A percentile compares a stretch with the other conserved stretches of the same genome.
These are phyloP conservation scores for Xylaria sp. DNA, from an alignment of 2,329 filamentous ascomycete genomes.

Conservation along the genomic window DNA sequence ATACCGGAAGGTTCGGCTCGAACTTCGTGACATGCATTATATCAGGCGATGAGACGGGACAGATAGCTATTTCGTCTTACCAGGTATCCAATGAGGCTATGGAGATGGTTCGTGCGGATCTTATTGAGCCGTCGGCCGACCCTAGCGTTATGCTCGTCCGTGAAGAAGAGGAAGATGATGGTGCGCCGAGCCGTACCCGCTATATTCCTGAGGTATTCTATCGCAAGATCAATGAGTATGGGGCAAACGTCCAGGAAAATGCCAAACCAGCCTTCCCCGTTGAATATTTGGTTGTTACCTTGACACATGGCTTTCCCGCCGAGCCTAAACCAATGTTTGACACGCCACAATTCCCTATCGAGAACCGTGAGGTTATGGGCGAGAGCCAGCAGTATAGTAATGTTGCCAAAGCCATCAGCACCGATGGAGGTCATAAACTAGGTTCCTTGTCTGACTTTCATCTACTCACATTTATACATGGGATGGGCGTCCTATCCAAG, in stretches of 20 bases:
- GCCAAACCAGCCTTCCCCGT: constrained; percentile 96
- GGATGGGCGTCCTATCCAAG: constrained; percentile 84
- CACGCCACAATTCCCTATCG: constrained; percentile 81
- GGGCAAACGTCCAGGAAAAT: constrained; percentile 94
- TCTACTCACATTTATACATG: constrained; percentile 85
- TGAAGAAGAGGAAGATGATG: constrained; percentile 86
- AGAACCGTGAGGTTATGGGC: constrained; percentile 88
- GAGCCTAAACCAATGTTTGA: constrained; percentile 80
- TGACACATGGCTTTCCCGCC: constrained; percentile 95
- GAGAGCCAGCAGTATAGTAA: constrained; percentile 82
- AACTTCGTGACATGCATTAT: constrained; percentile 97
- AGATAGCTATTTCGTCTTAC: constrained; percentile 90
- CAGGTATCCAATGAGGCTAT: constrained; percentile 95
- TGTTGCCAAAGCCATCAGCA: constrained; percentile 74
- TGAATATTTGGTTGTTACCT: constrained; percentile 93
- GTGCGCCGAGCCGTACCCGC: constrained; percentile 72
- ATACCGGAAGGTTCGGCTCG: constrained; percentile 91
- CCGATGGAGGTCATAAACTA: constrained; percentile 67
- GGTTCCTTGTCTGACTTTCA: constrained; percentile 89
- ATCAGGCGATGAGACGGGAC: constrained; percentile 88
- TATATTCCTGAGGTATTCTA: constrained; percentile 99
- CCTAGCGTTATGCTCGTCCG: constrained; percentile 94
- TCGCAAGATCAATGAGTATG: constrained; percentile 94
- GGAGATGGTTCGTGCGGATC: constrained; percentile 95
- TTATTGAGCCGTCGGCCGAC: constrained; percentile 94